These are phyloP conservation scores for Ustilago trichophora DNA, from an alignment of 1,284 basidiomycete genomes.

Conservation along the genomic window DNA sequence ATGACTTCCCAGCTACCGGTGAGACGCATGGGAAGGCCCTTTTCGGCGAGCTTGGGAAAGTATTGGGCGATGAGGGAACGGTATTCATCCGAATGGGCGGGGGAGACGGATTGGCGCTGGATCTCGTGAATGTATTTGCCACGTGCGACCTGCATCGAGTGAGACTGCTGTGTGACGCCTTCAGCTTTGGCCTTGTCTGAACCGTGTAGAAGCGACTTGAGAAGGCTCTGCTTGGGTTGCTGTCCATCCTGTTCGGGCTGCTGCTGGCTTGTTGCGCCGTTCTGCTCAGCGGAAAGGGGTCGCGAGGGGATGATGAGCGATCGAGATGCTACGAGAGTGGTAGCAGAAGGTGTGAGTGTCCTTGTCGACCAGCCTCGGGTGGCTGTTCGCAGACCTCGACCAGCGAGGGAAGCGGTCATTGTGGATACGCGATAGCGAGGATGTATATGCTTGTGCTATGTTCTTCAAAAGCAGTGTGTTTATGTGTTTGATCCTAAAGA, in stretches of 20 bases:
- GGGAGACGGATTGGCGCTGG: constrained; percentile 54
- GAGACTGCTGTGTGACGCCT: constrained; percentile 41
- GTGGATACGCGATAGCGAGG: not conserved
- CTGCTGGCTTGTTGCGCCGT: not conserved
- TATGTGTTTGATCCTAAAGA: too few relatives aligned
- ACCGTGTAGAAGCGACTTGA: constrained; percentile 58
- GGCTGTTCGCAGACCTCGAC: constrained; percentile 23
- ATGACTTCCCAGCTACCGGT: constrained; percentile 61
- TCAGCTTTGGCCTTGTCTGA: constrained; percentile 53
- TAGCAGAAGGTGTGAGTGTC: not conserved
- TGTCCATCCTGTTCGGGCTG: not conserved
- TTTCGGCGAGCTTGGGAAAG: constrained; percentile 51
- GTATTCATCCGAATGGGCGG: constrained; percentile 55
- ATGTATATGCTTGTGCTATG: not conserved
- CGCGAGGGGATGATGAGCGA: constrained; percentile 37
- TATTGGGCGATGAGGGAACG: constrained; percentile 44
- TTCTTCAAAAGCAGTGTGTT: too few relatives aligned
- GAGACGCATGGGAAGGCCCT: constrained; percentile 36
- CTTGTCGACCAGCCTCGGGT: constrained; percentile 16
- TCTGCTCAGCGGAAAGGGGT: constrained; percentile 9
- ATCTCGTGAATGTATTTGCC: constrained; percentile 64
- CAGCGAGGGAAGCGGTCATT: constrained; percentile 23
- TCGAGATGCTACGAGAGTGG: constrained; percentile 17
- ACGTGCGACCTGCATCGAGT: constrained; percentile 49
- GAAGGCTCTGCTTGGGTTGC: constrained; percentile 37